A percentile compares a stretch with the other conserved stretches of the same genome.
phyloP scores from a whole-genome alignment of 2,329 filamentous ascomycete genomes.

The Neonectria ditissima region DNA sequence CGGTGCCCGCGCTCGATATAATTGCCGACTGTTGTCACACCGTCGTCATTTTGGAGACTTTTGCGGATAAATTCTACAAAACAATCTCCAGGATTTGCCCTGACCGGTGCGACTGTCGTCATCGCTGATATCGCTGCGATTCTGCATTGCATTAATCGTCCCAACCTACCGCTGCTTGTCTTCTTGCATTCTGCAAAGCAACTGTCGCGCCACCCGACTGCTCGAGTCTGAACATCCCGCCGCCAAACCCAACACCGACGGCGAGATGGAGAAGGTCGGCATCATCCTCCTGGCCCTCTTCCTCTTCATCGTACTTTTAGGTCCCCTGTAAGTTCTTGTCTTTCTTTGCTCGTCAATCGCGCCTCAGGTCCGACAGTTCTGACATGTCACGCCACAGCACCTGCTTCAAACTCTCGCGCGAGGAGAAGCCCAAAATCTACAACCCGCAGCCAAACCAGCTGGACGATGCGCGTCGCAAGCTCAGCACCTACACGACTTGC shows the following conservation, averaged over 20 bases:
- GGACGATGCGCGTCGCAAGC: conserved; percentile 44
- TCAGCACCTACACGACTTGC: conserved; percentile 47
- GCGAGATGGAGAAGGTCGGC: conserved; percentile 42
- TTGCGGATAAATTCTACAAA: neutral
- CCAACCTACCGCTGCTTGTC: neutral
- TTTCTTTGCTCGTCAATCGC: neutral
- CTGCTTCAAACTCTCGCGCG: conserved; percentile 34
- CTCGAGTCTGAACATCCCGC: neutral
- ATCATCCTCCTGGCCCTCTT: conserved; percentile 42
- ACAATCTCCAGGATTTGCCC: neutral
- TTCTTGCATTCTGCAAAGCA: neutral
- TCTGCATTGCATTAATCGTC: conserved; percentile 1
- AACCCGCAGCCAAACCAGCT: conserved; percentile 39
- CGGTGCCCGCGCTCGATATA: conserved; percentile 18
- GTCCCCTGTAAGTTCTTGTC: conserved; percentile 35
- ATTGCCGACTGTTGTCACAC: conserved; percentile 10
- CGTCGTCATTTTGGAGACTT: neutral
- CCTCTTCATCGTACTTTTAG: conserved; percentile 36
- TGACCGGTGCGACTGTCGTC: neutral
- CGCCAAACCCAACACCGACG: conserved; percentile 1
- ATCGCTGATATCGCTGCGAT: neutral
- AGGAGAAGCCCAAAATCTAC: conserved; percentile 29
- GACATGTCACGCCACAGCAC: conserved; percentile 23
- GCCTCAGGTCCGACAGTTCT: neutral
- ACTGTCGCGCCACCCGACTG: conserved; percentile 19